phyloP scores from a whole-genome alignment of 2,329 filamentous ascomycete species.

The Diplodia mutila region DNA sequence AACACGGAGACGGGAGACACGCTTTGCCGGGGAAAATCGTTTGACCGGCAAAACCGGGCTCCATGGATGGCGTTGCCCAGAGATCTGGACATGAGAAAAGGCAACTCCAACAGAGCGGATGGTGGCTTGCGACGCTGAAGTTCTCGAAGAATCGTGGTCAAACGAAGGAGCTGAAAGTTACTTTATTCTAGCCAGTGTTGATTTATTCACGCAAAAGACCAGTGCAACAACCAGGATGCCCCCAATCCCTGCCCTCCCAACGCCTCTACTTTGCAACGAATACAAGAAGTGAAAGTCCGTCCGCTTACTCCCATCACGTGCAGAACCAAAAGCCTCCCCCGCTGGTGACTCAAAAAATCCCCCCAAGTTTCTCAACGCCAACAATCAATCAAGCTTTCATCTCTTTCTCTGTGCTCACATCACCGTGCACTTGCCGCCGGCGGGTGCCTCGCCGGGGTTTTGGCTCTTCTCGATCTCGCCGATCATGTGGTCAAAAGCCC shows the following conservation, averaged over 20 bases:
- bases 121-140: neutral
- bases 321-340: neutral
- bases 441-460: conserved; percentile 82
- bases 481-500: conserved; percentile 92
- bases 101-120: neutral
- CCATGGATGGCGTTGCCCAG: neutral
- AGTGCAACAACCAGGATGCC: neutral
- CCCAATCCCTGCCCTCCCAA: conserved; percentile 1
- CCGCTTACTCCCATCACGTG: conserved; percentile 10
- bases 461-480: conserved; percentile 93
- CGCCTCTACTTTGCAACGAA: conserved; percentile 1
- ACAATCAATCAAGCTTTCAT: conserved; percentile 9
- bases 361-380: conserved; percentile 11
- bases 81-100: conserved; percentile 10
- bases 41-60: neutral
- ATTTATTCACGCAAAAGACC: conserved; percentile 1
- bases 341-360: neutral
- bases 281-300: conserved; percentile 7
- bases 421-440: conserved; percentile 77
- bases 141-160: neutral
- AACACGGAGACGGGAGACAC: conserved; percentile 1
- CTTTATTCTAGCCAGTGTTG: conserved; percentile 8
- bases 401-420: conserved; percentile 66
- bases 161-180: neutral
- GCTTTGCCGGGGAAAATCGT: conserved; percentile 7